Base-by-base conservation (phyloP, 2,329 filamentous ascomycete species). In the Ceratocystis ficicola region DNA sequence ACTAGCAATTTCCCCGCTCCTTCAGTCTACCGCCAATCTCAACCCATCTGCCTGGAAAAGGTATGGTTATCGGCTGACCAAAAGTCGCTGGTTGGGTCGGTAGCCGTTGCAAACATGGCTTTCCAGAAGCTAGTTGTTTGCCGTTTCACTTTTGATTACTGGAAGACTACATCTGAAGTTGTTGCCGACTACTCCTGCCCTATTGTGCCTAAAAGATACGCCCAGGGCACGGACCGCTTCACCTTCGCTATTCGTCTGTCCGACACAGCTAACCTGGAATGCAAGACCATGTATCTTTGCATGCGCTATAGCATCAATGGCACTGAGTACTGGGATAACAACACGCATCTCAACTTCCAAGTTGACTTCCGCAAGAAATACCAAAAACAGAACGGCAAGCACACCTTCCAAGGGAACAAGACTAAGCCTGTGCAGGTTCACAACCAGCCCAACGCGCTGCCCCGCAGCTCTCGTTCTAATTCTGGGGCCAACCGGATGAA, bases 141-240 rank as follows among this genome's bases (percentile, higher is more conserved):
- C 74, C 86, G 94, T 63, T 99, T 99, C 75, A 99, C 94, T 0
- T 82, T 96, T 60, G 94, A 99, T 75, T 94, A 95, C 77, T 99
- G 94, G 94, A 96, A 95, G 81, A 99, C 94, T 0, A 95, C 92
- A 0, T 99, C 94, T 0, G 94, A 99, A 74, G 88, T 97, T 1
- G 81, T 82, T 46, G 93, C 90, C n/a, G 91, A 96, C 71, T 99
- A 84, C 77, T 87, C 86, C 73, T 84, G 89, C 68, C 89, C 94
- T 76, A 83, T 93, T 59, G 84, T 85, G 55, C 84, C 84, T 32
- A 65, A 57, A 10, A 2, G 64, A 20, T 64, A 68, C 60, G 83
- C 83, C 70, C 83, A 87, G 52, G 76, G 76, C 4, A 78, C 78
- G 2, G 94, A 99, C 74, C 85, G 90, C 48, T 99, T 99, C 78